Evolutionary conservation across 176 grass and related monocot species (phyloP).

Genomic region (Puccinellia tenuiflora): DNA sequence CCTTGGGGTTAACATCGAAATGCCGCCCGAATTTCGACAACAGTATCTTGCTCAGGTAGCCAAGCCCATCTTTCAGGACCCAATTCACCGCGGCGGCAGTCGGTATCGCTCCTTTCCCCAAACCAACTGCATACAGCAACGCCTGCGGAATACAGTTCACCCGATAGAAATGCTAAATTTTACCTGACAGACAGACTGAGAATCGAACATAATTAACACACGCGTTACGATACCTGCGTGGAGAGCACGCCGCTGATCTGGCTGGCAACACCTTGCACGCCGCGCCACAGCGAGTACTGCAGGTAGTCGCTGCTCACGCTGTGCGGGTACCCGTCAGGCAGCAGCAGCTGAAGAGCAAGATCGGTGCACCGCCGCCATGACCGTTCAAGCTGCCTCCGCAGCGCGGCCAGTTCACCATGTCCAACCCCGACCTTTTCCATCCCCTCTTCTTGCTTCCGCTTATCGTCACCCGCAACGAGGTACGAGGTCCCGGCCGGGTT

Average conservation of each 20-base stretch:
- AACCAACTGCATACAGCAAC: slow-evolving; percentile 77
- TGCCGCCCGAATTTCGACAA: slow-evolving; percentile 84
- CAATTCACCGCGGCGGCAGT: slow-evolving; percentile 85
- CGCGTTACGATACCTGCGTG: slow-evolving; percentile 46
- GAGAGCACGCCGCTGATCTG: slow-evolving; percentile 88
- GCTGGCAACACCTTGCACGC: slow-evolving; percentile 71
- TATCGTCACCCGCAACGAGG: slow-evolving; percentile 19
- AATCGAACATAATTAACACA: background rate
- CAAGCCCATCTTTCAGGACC: slow-evolving; percentile 88
- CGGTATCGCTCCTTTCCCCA: slow-evolving; percentile 86
- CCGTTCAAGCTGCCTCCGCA: slow-evolving; percentile 24
- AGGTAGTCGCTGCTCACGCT: slow-evolving; percentile 87
- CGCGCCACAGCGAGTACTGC: slow-evolving; percentile 85
- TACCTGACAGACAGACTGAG: background rate
- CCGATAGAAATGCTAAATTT: background rate
- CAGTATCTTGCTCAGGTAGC: slow-evolving; percentile 91
- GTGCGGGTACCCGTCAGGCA: slow-evolving; percentile 74
- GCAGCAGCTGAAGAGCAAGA: slow-evolving; percentile 31
- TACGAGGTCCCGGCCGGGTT: slow-evolving; percentile 25
- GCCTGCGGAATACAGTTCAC: slow-evolving; percentile 37
- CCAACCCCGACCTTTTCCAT: background rate
- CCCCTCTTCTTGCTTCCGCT: background rate
- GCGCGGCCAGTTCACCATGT: background rate
- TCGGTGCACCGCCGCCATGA: slow-evolving; percentile 34
- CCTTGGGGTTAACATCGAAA: slow-evolving; percentile 95